These are phyloP conservation scores for Mycena venus DNA, from an alignment of 768 basidiomycete species.

Conservation along the genomic window DNA sequence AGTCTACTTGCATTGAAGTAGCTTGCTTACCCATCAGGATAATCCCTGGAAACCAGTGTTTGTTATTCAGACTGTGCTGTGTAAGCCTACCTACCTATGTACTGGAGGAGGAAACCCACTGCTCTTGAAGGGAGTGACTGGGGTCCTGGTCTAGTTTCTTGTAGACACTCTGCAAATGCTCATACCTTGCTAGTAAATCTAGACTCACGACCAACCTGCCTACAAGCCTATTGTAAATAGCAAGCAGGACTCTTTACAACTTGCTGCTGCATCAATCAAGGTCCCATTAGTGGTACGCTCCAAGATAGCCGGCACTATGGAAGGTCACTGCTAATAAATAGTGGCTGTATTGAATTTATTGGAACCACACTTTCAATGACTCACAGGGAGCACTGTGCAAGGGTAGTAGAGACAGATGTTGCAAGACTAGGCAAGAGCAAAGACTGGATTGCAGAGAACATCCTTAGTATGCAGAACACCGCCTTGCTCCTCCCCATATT, in stretches of 20 bases:
- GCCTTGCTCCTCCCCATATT: neutral
- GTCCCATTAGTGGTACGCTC: constrained; percentile 9
- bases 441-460: neutral
- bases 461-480: neutral
- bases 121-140: too few relatives aligned
- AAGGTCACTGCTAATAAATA: constrained; percentile 6
- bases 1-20: too few relatives aligned
- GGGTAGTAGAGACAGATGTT: constrained; percentile 5
- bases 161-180: too few relatives aligned
- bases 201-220: too few relatives aligned
- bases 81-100: too few relatives aligned
- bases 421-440: constrained; percentile 10
- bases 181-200: too few relatives aligned
- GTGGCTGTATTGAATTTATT: neutral
- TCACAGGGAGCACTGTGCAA: constrained; percentile 21
- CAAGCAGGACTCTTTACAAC: neutral
- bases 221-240: too few relatives aligned
- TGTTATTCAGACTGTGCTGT: too few relatives aligned
- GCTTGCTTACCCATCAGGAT: too few relatives aligned
- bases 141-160: too few relatives aligned
- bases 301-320: constrained; percentile 16
- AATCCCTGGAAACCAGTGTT: too few relatives aligned
- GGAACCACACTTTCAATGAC: neutral
- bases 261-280: constrained; percentile 17
- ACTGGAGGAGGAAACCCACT: too few relatives aligned